phyloP scores from a whole-genome alignment of 2,329 filamentous ascomycete species.

The Pyricularia pennisetigena region DNA sequence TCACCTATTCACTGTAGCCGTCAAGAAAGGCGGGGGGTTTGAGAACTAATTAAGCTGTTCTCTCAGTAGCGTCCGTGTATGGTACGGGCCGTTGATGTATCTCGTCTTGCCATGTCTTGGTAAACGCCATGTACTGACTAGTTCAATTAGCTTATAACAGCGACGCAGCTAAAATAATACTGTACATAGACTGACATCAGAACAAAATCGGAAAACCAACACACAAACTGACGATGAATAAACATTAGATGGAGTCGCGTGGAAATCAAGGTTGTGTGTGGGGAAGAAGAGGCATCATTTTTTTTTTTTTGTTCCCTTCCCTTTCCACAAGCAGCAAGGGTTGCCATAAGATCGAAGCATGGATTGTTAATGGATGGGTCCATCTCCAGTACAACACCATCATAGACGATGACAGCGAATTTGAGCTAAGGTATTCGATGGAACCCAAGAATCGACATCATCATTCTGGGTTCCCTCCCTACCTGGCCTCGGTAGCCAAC shows the following conservation, averaged over 20 bases:
- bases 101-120: neutral
- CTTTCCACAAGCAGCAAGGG: neutral
- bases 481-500: neutral
- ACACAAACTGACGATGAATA: neutral
- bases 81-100: neutral
- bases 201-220: neutral
- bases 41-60: neutral
- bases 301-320: neutral
- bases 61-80: neutral
- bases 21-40: neutral
- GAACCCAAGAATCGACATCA: neutral
- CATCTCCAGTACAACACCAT: neutral
- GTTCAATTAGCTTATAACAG: neutral
- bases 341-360: neutral
- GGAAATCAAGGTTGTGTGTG: conserved; percentile 1
- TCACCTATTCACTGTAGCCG: neutral
- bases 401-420: neutral
- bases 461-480: neutral
- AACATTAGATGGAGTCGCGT: neutral
- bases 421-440: neutral
- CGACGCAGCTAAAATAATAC: neutral
- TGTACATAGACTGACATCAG: neutral
- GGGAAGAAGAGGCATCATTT: neutral
- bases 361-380: neutral
- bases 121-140: neutral